Evolutionary conservation across 2,329 filamentous ascomycete species (phyloP).

Genomic region (Chaetomium sp.): DNA sequence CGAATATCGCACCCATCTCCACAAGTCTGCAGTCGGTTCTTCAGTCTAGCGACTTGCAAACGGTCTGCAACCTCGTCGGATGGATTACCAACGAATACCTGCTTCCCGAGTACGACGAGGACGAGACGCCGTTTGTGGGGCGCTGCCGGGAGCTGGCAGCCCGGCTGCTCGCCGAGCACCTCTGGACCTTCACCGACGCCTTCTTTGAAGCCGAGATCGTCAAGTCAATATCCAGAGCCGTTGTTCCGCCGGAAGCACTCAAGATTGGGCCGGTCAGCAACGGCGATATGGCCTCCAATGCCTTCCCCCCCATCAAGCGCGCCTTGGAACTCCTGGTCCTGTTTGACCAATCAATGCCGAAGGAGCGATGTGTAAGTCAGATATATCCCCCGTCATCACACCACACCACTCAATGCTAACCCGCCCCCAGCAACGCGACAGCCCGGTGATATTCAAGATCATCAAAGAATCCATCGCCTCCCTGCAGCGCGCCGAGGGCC

Average conservation of each 20-base stretch:
- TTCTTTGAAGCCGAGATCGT: constrained; percentile 58
- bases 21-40: constrained; percentile 53
- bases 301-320: constrained; percentile 59
- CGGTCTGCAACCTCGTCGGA: constrained; percentile 57
- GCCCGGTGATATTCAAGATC: constrained; percentile 65
- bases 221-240: constrained; percentile 55
- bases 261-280: constrained; percentile 54
- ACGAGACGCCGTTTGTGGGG: constrained; percentile 53
- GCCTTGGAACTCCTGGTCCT: constrained; percentile 61
- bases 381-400: background rate
- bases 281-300: constrained; percentile 57
- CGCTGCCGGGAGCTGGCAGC: constrained; percentile 61
- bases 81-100: constrained; percentile 63
- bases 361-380: constrained; percentile 60
- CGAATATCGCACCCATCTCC: constrained; percentile 57
- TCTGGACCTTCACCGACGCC: constrained; percentile 59
- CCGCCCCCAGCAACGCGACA: constrained; percentile 50
- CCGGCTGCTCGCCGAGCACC: constrained; percentile 56
- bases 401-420: constrained; percentile 16
- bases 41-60: constrained; percentile 51
- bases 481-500: constrained; percentile 73
- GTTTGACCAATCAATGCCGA: constrained; percentile 67
- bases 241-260: constrained; percentile 50
- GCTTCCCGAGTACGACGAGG: constrained; percentile 58
- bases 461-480: constrained; percentile 88